phyloP scores from a whole-genome alignment of 2,329 filamentous ascomycete genomes.

The Ceratocystiopsis sp. region DNA sequence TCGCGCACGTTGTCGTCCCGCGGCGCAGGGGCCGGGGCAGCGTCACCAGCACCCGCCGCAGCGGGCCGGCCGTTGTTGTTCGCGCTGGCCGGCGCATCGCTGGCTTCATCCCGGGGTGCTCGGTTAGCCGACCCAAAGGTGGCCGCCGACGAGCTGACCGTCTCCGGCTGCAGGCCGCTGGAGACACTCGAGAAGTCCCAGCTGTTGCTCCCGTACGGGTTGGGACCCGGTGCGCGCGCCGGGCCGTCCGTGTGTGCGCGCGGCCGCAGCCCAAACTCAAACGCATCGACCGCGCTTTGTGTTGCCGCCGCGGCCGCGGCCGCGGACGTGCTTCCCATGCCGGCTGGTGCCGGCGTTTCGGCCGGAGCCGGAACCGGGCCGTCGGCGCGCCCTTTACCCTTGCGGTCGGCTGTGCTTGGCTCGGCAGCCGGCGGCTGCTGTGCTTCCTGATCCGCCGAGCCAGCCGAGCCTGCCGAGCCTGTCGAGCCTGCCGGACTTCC shows the following conservation, averaged over 20 bases:
- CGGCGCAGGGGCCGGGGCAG: too few relatives aligned
- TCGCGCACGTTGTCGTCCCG: too few relatives aligned
- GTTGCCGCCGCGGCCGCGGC: neutral
- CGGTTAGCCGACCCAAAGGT: too few relatives aligned
- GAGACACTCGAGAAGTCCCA: slow-evolving; percentile 33
- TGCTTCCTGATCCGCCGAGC: neutral
- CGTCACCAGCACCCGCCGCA: too few relatives aligned
- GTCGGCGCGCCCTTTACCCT: slow-evolving; percentile 4
- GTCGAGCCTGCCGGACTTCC: neutral
- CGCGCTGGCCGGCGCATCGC: too few relatives aligned
- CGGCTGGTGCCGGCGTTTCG: neutral
- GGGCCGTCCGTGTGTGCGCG: slow-evolving; percentile 42
- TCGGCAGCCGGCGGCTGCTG: neutral
- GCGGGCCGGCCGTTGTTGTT: too few relatives aligned
- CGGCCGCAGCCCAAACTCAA: slow-evolving; percentile 20
- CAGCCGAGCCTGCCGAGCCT: neutral
- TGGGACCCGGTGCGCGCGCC: slow-evolving; percentile 23
- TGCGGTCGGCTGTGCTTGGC: neutral
- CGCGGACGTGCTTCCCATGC: neutral
- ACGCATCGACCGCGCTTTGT: neutral
- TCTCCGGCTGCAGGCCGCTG: neutral
- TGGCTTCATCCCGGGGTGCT: too few relatives aligned
- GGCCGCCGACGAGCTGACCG: neutral
- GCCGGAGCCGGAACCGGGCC: neutral
- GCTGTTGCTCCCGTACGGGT: slow-evolving; percentile 40